Evolutionary conservation across 2,329 filamentous ascomycete species (phyloP), one percentile per base, ranked within the genome.

Genomic region (Arthrobotrys conoides): DNA sequence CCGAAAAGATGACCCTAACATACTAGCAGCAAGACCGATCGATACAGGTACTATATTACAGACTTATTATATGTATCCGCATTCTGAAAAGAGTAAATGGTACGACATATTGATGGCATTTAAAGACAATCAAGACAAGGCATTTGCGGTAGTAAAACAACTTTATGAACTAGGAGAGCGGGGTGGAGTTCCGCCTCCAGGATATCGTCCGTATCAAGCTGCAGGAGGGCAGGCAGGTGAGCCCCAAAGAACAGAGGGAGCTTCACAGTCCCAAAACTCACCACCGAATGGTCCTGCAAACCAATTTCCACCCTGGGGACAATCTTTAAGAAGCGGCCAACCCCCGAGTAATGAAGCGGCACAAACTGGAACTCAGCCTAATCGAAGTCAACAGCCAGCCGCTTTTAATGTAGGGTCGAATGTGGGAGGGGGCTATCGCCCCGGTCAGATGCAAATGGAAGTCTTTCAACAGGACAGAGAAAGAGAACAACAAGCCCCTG

Each of bases 381-480:
- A 30, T 33, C 1, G 1, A 18, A 33, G 41, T 14, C 41, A 53
- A 10, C 49, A 53, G 27, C 10, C 1, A n/a, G 24, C 10, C 6
- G n/a, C 10, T 16, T 36, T 5, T 3, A 16, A 36, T 57, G 9
- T 20, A 18, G 6, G 2, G 6, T 14, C n/a, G 1, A 22, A 20
- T 22, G 1, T 10, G 5, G 27, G 5, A 20, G 27, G 16, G 4
- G 27, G 27, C 27, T 27, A 20, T 14, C 55, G 8, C 8, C n/a
- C 55, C 8, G 55, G 18, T 4, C 18, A 22, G 10, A 61, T 61
- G 55, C 55, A 41, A 41, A 44, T 44, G 18, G 55, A 61, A 24
- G 9, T 8, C 16, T 33, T 33, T n/a, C 33, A 24, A 41, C 33
- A 41, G 2, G 18, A 30, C 27, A 3, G 3, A 30, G 27, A 6